Base-by-base conservation (phyloP, 2,329 filamentous ascomycete genomes). In the Exophiala oligosperma region DNA sequence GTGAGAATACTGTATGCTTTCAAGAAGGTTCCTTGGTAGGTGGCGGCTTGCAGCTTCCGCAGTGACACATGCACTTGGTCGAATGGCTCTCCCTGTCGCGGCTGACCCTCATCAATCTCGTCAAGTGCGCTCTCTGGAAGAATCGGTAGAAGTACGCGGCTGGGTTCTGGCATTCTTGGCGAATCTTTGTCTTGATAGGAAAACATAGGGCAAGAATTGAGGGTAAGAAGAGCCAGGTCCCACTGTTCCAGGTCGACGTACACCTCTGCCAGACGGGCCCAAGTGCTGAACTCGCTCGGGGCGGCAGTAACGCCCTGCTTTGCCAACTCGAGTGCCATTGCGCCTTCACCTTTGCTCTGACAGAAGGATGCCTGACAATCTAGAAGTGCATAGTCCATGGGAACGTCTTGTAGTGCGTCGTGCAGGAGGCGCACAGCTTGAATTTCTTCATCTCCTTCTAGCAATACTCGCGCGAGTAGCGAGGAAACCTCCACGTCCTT, bases 141-240 rank as follows among this genome's bases (percentile, higher is more conserved):
- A 14, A 93, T 90, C 0, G 94, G 94, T 12, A 99, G 83, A 66
- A 90, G 86, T 43, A 97, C 89, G 56, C 92, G 90, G 67, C 89
- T 88, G 0, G 94, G 92, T 70, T 96, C 92, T 1, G 94, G 94
- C 89, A 97, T 93, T 59, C 94, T 78, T 2, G 94, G 94, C 4
- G 92, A 89, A 72, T 99, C 94, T 74, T 97, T 97, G 75, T 99
- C 94, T 74, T 97, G 94, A 74, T 99, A 97, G 5, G 94, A 99
- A 74, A 99, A 99, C 94, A 99, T 99, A 7, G 94, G 94, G 73
- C 94, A 99, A 17, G 94, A 99, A 76, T 99, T 99, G 52, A 99
- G 82, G 3, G 94, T 97, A 4, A 96, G 87, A 24, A 99, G 82
- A 0, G 94, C 94, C 66, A 97, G 86, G 70, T 97, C 94, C 92